A percentile compares a stretch with the other conserved stretches of the same genome.
These are phyloP conservation scores for Crithidia thermophila DNA, from an alignment of 208 protist species.

Conservation along the genomic window DNA sequence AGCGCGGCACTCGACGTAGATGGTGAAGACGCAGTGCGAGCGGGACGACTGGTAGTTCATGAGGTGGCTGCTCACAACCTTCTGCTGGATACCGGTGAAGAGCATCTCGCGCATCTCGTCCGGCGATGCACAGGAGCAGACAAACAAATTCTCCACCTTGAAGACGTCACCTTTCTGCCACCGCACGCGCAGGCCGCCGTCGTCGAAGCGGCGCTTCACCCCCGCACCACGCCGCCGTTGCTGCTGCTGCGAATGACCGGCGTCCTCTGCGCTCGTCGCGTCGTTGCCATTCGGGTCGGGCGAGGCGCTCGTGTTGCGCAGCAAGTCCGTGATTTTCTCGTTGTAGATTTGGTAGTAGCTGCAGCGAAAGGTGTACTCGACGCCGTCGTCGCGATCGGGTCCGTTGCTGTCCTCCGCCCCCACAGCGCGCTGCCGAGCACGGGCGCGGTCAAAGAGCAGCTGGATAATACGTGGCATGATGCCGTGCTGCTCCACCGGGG, in stretches of 20 bases:
- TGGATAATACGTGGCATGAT: conserved; percentile 83
- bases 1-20: conserved; percentile 70
- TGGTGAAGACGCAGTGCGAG: conserved; percentile 92
- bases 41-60: conserved; percentile 93
- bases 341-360: conserved; percentile 94
- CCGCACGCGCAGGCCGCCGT: conserved; percentile 52
- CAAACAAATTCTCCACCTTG: conserved; percentile 87
- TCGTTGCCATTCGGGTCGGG: conserved; percentile 5
- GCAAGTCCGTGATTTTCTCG: conserved; percentile 85
- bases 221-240: background rate
- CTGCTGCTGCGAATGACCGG: too few relatives aligned
- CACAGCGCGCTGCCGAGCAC: conserved; percentile 35
- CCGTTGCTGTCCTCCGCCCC: background rate
- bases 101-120: conserved; percentile 82
- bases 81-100: conserved; percentile 67
- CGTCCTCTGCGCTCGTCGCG: background rate
- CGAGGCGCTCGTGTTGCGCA: conserved; percentile 35
- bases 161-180: conserved; percentile 77
- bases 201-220: conserved; percentile 14
- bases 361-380: conserved; percentile 76
- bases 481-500: conserved; percentile 57
- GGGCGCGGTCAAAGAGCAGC: conserved; percentile 74
- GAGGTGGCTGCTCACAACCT: conserved; percentile 77
- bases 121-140: conserved; percentile 67
- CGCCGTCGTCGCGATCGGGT: conserved; percentile 25